Conservation (phyloP, 2,329 filamentous ascomycete species). For the Paecilomyces sp. region DNA sequence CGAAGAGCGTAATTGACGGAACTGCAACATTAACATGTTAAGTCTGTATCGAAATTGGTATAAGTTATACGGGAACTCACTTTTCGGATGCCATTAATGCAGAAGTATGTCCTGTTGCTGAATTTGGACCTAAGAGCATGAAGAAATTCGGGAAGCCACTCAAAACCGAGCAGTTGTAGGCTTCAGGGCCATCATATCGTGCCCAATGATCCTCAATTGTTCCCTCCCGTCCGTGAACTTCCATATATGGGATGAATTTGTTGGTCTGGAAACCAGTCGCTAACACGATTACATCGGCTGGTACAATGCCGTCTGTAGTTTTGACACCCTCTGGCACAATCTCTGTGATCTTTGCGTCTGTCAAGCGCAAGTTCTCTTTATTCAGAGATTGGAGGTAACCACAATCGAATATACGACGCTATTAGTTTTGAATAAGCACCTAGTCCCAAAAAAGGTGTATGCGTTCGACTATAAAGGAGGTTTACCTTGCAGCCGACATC, state of each 20-base stretch:
- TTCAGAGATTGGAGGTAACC: conserved; percentile 50
- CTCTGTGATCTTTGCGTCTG: conserved; percentile 42
- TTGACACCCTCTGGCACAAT: conserved; percentile 45
- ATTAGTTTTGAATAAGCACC: no score
- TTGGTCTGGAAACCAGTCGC: conserved; percentile 57
- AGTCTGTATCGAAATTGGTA: no score
- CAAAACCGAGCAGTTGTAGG: conserved; percentile 53
- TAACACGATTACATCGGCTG: conserved; percentile 55
- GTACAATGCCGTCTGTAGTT: conserved; percentile 35
- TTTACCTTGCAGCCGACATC: conserved; percentile 52
- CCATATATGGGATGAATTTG: conserved; percentile 47
- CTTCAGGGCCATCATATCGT: conserved; percentile 52
- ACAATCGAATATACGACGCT: conserved; percentile 52
- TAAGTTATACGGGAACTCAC: neutral
- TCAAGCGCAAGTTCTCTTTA: conserved; percentile 47
- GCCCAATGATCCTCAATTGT: conserved; percentile 51
- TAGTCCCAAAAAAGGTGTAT: no score
- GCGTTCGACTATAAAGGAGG: no score
- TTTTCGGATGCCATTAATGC: conserved; percentile 57
- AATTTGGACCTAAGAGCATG: conserved; percentile 57
- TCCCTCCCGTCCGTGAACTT: conserved; percentile 46
- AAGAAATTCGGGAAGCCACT: conserved; percentile 61
- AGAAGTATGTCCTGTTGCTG: conserved; percentile 54
- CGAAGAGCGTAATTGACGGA: conserved; percentile 54
- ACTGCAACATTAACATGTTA: neutral